phyloP scores from a whole-genome alignment of 1,284 basidiomycete species.

The Cryptococcus wingfieldii region DNA sequence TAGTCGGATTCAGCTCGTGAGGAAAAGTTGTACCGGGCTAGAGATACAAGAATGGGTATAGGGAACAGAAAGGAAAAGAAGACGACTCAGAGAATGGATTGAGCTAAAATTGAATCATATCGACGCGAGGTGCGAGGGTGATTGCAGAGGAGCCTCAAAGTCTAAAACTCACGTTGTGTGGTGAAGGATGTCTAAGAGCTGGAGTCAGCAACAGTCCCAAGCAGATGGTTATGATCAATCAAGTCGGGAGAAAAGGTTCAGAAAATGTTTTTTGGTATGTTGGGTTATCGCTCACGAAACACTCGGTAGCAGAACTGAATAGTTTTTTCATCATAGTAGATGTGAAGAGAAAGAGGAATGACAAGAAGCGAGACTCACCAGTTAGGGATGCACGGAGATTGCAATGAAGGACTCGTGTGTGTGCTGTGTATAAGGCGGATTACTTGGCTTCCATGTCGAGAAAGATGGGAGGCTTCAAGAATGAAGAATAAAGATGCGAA shows the following conservation, averaged over 20 bases:
- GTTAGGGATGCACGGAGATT: too few species aligned
- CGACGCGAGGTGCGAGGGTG: conserved; percentile 3
- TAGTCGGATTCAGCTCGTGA: neutral
- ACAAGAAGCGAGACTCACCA: neutral
- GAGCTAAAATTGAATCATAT: conserved; percentile 50
- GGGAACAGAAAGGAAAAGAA: conserved; percentile 15
- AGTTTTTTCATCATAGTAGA: conserved; percentile 36
- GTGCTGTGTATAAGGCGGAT: too few species aligned
- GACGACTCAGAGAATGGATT: conserved; percentile 49
- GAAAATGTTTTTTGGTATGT: conserved; percentile 43
- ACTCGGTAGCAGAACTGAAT: conserved; percentile 50
- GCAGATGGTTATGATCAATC: neutral
- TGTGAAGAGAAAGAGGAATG: conserved; percentile 7
- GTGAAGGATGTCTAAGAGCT: neutral
- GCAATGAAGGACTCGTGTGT: too few species aligned
- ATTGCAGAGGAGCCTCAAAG: neutral
- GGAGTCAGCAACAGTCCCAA: conserved; percentile 6
- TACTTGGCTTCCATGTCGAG: too few species aligned
- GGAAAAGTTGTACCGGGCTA: conserved; percentile 11
- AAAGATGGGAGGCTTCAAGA: too few species aligned
- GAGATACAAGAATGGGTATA: conserved; percentile 23
- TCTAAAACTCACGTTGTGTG: conserved; percentile 9
- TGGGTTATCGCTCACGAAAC: conserved; percentile 45
- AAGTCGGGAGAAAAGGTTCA: conserved; percentile 14
- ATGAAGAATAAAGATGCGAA: too few species aligned